Evolutionary conservation across 352 stramenopile species (phyloP), one percentile per base, ranked within the genome.

Genomic region (Pythium oligandrum): DNA sequence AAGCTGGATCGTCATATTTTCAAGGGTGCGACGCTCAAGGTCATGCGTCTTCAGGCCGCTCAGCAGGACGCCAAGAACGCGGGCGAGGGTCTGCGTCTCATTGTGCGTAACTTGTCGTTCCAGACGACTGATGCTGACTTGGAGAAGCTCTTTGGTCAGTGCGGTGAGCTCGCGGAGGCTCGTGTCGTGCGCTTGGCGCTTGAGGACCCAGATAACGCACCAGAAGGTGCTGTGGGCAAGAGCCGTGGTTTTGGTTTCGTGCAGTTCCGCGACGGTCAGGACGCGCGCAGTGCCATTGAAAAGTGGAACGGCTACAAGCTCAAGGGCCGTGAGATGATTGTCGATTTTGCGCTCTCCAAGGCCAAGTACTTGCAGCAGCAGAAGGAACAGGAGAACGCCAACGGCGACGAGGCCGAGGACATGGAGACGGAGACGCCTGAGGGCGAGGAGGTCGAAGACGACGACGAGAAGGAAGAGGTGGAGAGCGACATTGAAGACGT

Each of bases 1-100:
- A 93, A 91, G 66, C 66, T 93, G n/a, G 80, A 93, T 54, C 60
- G 80, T 49, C 83, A 93, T 57, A 83, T 90, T 45, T 91, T 93
- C 48, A 93, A 93, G 61, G 83, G 83, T 3, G 68, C 68, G 26
- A 80, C 71, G 58, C 70, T 93, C n/a, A 71, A 76, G 49, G 83
- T 86, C 10, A 72, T 79, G 51, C 69, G 62, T 40, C 61, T 78
- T 38, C 42, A 42, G 36, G 59, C 53, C 7, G 66, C 63, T 2
- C 48, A 61, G 40, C 62, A 63, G n/a, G 59, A 71, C 7, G 42
- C 53, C 9, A 80, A 77, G 34, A 51, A 51, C 33, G 51, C 59
- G n/a, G 61, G 59, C 17, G 77, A 89, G 32, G 80, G 77, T 35
- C 56, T 90, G 53, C 83, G 83, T 6, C 63, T 94, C 35, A 94